Evolutionary conservation across 2,329 filamentous ascomycete genomes (phyloP).

Genomic region (Fusarium udum): DNA sequence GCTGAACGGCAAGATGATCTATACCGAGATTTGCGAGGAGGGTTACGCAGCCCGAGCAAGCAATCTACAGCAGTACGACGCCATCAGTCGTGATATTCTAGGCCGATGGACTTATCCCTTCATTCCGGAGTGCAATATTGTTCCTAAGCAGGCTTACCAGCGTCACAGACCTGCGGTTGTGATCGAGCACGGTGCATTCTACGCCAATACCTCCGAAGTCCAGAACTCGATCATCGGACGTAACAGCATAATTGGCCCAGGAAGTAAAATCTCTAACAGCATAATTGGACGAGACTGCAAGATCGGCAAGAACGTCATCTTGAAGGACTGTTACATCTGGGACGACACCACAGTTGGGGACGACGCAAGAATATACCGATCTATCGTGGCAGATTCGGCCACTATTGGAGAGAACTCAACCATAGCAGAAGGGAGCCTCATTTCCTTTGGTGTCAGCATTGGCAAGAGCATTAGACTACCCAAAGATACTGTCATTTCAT

Average conservation of each 20-base stretch:
- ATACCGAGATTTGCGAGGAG: conserved; percentile 83
- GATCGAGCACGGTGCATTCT: conserved; percentile 78
- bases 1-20: conserved; percentile 95
- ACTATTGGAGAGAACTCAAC: conserved; percentile 75
- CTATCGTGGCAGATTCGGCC: conserved; percentile 79
- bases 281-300: conserved; percentile 85
- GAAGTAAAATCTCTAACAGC: conserved; percentile 75
- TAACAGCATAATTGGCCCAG: conserved; percentile 78
- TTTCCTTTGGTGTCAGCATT: conserved; percentile 82
- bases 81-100: conserved; percentile 87
- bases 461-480: conserved; percentile 65
- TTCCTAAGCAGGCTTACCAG: conserved; percentile 80
- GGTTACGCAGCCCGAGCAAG: conserved; percentile 88
- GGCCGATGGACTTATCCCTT: conserved; percentile 89
- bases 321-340: conserved; percentile 88
- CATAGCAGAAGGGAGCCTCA: conserved; percentile 76
- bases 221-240: conserved; percentile 79
- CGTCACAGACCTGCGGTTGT: conserved; percentile 76
- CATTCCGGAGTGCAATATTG: conserved; percentile 86
- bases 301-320: conserved; percentile 83
- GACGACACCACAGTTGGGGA: conserved; percentile 83
- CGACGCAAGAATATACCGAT: conserved; percentile 72
- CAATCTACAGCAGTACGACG: conserved; percentile 89
- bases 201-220: conserved; percentile 77
- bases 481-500: conserved; percentile 47